phyloP scores from a whole-genome alignment of 148 eudicot genomes.

The Rhododendron williamsianum region DNA sequence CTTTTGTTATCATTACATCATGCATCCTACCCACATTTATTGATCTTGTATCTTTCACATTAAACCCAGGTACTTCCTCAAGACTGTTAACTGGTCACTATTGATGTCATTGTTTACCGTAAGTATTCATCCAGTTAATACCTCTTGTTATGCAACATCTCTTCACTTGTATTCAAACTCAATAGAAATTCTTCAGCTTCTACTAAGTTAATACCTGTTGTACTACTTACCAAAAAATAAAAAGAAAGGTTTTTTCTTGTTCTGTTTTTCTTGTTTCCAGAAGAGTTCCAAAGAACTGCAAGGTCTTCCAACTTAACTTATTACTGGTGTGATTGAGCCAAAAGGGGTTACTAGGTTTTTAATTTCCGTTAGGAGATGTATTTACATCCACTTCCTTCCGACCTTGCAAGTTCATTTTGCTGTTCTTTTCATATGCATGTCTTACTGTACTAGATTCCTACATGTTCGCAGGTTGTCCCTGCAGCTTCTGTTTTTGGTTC shows the following conservation, averaged over 20 bases:
- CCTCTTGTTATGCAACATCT: slow-evolving; percentile 10
- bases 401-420: slow-evolving; percentile 2
- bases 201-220: neutral
- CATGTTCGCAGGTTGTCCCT: slow-evolving; percentile 58
- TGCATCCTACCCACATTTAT: neutral
- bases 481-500: slow-evolving; percentile 88
- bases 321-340: neutral
- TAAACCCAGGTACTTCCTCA: slow-evolving; percentile 48
- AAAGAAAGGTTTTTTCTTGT: neutral
- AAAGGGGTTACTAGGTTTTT: slow-evolving; percentile 1
- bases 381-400: neutral
- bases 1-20: neutral
- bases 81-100: slow-evolving; percentile 76
- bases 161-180: neutral
- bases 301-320: neutral
- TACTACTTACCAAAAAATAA: neutral
- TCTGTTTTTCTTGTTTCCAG: neutral
- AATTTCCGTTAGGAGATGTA: neutral
- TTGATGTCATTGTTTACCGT: slow-evolving; percentile 85
- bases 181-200: neutral
- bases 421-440: neutral
- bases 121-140: slow-evolving; percentile 26
- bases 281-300: neutral
- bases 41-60: slow-evolving; percentile 12
- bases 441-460: neutral